Percentiles rank a stretch among this genome's conserved stretches.
Evolutionary conservation across 441 rosid species (phyloP).

Genomic region (Pelargonium fulgidum): DNA sequence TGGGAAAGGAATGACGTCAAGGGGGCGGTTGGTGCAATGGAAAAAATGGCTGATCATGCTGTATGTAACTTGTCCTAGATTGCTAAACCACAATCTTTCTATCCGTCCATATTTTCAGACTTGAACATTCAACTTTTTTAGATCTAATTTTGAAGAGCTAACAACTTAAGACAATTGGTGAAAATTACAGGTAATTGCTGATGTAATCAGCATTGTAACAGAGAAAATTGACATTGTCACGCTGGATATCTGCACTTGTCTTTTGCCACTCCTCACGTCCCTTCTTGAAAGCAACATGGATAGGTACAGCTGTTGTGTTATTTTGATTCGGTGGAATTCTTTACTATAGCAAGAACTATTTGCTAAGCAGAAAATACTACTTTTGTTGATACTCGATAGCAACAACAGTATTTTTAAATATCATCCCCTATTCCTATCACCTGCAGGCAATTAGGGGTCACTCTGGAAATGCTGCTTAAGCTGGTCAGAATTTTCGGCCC

Average conservation of each 20-base stretch:
- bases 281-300: conserved; percentile 80
- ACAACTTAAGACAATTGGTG: conserved; percentile 14
- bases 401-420: not conserved
- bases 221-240: conserved; percentile 68
- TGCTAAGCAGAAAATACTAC: no score
- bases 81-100: not conserved
- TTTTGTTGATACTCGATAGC: not conserved
- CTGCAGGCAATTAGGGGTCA: conserved; percentile 67
- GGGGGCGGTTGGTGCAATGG: conserved; percentile 66
- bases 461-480: conserved; percentile 75
- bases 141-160: conserved; percentile 9
- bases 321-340: no score
- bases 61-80: conserved; percentile 33
- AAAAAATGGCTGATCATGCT: conserved; percentile 90
- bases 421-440: not conserved
- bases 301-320: conserved; percentile 40
- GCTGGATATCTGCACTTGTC: conserved; percentile 72
- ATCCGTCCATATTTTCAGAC: not conserved
- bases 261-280: conserved; percentile 65
- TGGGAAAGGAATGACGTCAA: conserved; percentile 85
- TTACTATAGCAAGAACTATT: no score
- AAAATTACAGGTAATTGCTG: conserved; percentile 67
- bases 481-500: conserved; percentile 76
- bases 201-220: conserved; percentile 53
- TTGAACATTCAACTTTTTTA: not conserved